Base-by-base conservation (phyloP, 2,329 filamentous ascomycete genomes). In the Ophidiomyces ophidiicola region DNA sequence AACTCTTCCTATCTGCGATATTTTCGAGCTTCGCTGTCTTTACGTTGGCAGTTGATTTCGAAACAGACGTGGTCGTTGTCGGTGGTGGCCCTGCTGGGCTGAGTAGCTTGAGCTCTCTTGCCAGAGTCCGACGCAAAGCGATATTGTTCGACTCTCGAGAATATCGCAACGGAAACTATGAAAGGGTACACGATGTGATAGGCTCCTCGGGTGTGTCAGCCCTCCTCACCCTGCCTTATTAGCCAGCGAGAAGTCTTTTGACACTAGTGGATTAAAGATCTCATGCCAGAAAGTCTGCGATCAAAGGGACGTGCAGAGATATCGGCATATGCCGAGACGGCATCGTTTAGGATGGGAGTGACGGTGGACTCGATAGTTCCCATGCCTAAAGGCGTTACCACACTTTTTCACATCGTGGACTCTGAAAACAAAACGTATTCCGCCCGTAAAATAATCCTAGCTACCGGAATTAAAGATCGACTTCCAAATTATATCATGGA, bases 161-260 rank as follows among this genome's bases (percentile, higher is more conserved):
- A 20, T 78, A 78, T 47, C 69, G 74, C 36, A 78, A 78, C 49
- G 62, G 38, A 1, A 57, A 64, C 0, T 77, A 74, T 0, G 57
- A 73, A 10, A 66, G 74, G 46, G 70, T 76, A 64, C 74, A 78
- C 53, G 74, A 78, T 50, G 69, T 78, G 0, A 60, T 76, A 18
- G 73, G 72, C 2, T 71, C 66, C 41, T 74, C 78, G 36, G 74
- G 74, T 74, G 50, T 51, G 32, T 11, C 6, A 5, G 24, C n/a
- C 24, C 24, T 26, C n/a, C 24, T n/a, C n/a, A n/a, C n/a, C n/a
- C n/a, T n/a, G 24, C 24, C 24, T 26, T n/a, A 26, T n/a, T 26
- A n/a, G n/a, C n/a, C n/a, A n/a, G n/a, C n/a, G n/a, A n/a, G n/a
- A n/a, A n/a, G n/a, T n/a, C n/a, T n/a, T n/a, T n/a, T n/a, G n/a